A percentile compares a stretch with the other conserved stretches of the same genome.
phyloP scores from a whole-genome alignment of 805 yeast genomes.

The Blastobotrys muscicola region DNA sequence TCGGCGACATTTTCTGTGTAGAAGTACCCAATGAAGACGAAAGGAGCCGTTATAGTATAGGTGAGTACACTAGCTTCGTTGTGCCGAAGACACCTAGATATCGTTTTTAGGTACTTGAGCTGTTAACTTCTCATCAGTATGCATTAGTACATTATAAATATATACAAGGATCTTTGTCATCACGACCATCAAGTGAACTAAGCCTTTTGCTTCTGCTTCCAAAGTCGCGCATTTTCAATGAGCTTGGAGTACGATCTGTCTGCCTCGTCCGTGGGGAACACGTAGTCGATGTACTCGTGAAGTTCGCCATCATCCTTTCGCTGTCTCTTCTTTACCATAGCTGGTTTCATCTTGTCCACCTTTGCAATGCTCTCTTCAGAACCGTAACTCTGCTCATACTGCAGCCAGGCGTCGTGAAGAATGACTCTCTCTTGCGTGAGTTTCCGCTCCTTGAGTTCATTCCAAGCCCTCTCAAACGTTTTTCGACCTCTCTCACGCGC shows the following conservation, averaged over 20 bases:
- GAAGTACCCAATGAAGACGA: no score
- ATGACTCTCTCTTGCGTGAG: slow-evolving; percentile 32
- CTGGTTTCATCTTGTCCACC: slow-evolving; percentile 45
- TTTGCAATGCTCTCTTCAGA: slow-evolving; percentile 27
- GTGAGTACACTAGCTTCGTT: no score
- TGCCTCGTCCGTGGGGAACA: slow-evolving; percentile 54
- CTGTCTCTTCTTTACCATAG: slow-evolving; percentile 37
- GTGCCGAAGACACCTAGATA: no score
- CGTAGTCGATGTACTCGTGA: slow-evolving; percentile 49
- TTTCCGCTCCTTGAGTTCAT: slow-evolving; percentile 32
- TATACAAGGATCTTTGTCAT: no score
- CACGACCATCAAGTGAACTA: background rate
- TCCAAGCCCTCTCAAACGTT: slow-evolving; percentile 47
- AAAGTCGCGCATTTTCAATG: slow-evolving; percentile 40
- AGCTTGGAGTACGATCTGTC: slow-evolving; percentile 26
- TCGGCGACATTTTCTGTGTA: no score
- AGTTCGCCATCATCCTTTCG: slow-evolving; percentile 36
- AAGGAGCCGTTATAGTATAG: no score
- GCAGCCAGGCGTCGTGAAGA: slow-evolving; percentile 50
- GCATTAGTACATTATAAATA: no score
- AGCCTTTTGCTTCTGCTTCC: slow-evolving; percentile 30
- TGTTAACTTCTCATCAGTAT: no score
- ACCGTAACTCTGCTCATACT: slow-evolving; percentile 62
- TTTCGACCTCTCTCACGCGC: slow-evolving; percentile 44
- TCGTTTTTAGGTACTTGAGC: no score